A percentile compares a stretch with the other conserved stretches of the same genome.
phyloP scores from a whole-genome alignment of 768 basidiomycete species.

The Tricholoma matsutake region DNA sequence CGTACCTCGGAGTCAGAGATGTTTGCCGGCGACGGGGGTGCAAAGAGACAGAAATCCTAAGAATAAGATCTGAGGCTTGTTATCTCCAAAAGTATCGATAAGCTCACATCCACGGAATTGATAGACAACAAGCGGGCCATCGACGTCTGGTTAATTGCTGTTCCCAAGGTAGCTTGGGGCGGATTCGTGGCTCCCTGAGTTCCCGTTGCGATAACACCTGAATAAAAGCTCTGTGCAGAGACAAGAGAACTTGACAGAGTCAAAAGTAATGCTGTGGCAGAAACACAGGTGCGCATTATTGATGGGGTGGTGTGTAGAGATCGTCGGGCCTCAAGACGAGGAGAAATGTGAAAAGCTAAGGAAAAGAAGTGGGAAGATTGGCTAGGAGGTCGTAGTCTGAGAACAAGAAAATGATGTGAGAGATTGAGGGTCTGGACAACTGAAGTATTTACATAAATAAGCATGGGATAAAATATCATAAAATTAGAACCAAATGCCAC shows the following conservation, averaged over 20 bases:
- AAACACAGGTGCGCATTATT: slow-evolving; percentile 11
- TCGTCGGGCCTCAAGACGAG: slow-evolving; percentile 1
- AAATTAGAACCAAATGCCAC: no score
- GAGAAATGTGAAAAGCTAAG: neutral
- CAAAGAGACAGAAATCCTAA: slow-evolving; percentile 44
- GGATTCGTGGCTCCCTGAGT: slow-evolving; percentile 40
- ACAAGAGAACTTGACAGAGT: slow-evolving; percentile 7
- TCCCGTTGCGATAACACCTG: slow-evolving; percentile 41
- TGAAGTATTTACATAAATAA: no score
- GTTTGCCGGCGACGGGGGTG: slow-evolving; percentile 30
- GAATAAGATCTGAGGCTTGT: neutral
- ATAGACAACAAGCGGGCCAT: slow-evolving; percentile 35
- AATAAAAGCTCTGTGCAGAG: slow-evolving; percentile 21
- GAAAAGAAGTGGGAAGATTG: no score
- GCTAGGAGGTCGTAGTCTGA: no score
- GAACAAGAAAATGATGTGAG: no score
- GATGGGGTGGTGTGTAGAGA: neutral
- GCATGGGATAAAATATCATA: no score
- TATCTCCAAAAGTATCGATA: neutral
- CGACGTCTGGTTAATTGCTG: slow-evolving; percentile 40
- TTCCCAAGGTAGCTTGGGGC: slow-evolving; percentile 35
- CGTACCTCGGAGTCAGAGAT: slow-evolving; percentile 40
- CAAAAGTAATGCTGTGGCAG: slow-evolving; percentile 7
- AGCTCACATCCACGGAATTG: slow-evolving; percentile 38
- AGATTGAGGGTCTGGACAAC: no score